Evolutionary conservation across 768 basidiomycete genomes (phyloP), one percentile per base, ranked within the genome.

Genomic region (Postia placenta): DNA sequence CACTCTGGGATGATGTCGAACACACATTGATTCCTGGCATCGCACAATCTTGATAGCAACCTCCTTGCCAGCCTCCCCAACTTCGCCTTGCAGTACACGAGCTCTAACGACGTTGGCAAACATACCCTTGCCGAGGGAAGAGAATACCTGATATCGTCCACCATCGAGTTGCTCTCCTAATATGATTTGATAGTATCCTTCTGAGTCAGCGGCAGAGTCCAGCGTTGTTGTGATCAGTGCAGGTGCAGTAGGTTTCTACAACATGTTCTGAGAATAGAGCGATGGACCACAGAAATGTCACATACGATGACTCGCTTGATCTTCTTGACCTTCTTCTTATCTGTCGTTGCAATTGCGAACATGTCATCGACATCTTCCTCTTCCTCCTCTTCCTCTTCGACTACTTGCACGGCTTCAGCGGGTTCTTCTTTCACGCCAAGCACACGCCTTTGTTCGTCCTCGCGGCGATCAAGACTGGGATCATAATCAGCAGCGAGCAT

Each of bases 1-100:
- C n/a, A n/a, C n/a, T n/a, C n/a, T n/a, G n/a, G n/a, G n/a, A n/a
- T n/a, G n/a, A n/a, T n/a, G n/a, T n/a, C n/a, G 15, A 35, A 51
- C 28, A 46, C 90, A 96, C 95, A 99, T 99, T 22, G 89, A 90
- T 62, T 98, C 95, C 65, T 99, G 96, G 60, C 85, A 86, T 40
- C 96, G 74, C 42, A 97, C 83, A 51, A 99, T 94, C 69, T 99
- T 99, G 66, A 99, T 97, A 0, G 96, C 96, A 9, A 98, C 93
- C 64, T 99, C 95, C 59, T 73, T 71, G 35, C 81, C 76, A 30
- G 53, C 54, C 44, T 78, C 74, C 48, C 73, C 70, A 9, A 74
- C 48, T 27, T 87, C 86, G 44, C 74, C 72, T 67, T 84, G 71
- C 38, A 94, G 71, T 9, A 92, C 77, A 26, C 91, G 81, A 7